Conservation (phyloP, 2,329 filamentous ascomycete species). For the Epichloe coenophiala region DNA sequence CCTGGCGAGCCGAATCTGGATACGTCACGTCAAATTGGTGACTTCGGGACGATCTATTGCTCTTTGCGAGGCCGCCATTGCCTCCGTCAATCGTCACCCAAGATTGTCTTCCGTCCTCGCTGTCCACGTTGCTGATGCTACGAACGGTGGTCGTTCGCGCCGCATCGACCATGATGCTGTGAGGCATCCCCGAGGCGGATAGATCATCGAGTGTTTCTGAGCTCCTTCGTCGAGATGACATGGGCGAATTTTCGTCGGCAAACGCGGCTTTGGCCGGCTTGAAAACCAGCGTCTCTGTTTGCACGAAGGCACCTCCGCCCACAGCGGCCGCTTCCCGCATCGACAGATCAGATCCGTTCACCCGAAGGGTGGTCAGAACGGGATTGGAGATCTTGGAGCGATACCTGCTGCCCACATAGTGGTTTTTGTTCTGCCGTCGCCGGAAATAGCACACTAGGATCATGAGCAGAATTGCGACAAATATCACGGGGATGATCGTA, state of each 20-base stretch:
- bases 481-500: slow-evolving; percentile 29
- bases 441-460: slow-evolving; percentile 21
- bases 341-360: slow-evolving; percentile 13
- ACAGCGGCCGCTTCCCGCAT: slow-evolving; percentile 12
- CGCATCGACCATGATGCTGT: slow-evolving; percentile 13
- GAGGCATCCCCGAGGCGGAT: slow-evolving; percentile 13
- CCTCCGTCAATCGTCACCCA: slow-evolving; percentile 23
- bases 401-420: slow-evolving; percentile 16
- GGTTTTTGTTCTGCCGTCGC: slow-evolving; percentile 16
- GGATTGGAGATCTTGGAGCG: slow-evolving; percentile 21
- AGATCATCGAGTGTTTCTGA: slow-evolving; percentile 16
- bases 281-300: slow-evolving; percentile 7
- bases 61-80: slow-evolving; percentile 11
- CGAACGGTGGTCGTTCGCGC: slow-evolving; percentile 10
- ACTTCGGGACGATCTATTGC: slow-evolving; percentile 13
- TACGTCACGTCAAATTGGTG: slow-evolving; percentile 15
- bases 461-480: slow-evolving; percentile 19
- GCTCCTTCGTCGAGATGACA: slow-evolving; percentile 10
- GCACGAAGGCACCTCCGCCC: slow-evolving; percentile 1
- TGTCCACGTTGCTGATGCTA: slow-evolving; percentile 10
- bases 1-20: slow-evolving; percentile 17
- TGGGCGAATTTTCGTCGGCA: slow-evolving; percentile 14
- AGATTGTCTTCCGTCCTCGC: slow-evolving; percentile 17
- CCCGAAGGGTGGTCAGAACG: slow-evolving; percentile 14
- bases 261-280: slow-evolving; percentile 11